phyloP scores from a whole-genome alignment of 2,329 filamentous ascomycete genomes.

The Sarocladiaceae sp. region DNA sequence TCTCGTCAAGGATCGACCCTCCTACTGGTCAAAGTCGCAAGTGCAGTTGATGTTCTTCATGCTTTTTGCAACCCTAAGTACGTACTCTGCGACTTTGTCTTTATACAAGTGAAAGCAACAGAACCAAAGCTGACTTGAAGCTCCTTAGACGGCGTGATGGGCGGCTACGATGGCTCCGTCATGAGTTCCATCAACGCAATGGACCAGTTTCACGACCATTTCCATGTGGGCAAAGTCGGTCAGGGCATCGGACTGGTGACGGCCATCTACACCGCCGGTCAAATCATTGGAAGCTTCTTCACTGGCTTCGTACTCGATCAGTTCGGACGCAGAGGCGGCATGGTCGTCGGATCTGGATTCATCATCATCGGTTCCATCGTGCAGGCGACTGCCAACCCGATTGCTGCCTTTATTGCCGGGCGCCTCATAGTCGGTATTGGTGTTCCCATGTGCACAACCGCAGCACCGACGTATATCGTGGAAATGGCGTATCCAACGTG shows the following conservation, averaged over 20 bases:
- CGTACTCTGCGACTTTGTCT: not conserved
- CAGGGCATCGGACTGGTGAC: slow-evolving; percentile 21
- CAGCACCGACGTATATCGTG: slow-evolving; percentile 18
- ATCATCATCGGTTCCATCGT: slow-evolving; percentile 19
- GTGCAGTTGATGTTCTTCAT: slow-evolving; percentile 12
- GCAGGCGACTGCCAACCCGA: slow-evolving; percentile 13
- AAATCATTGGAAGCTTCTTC: slow-evolving; percentile 24
- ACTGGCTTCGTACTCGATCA: slow-evolving; percentile 14
- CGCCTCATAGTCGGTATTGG: slow-evolving; percentile 17
- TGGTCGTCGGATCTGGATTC: slow-evolving; percentile 15
- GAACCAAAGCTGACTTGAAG: not conserved
- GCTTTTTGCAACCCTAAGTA: slow-evolving; percentile 13
- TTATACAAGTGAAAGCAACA: not conserved
- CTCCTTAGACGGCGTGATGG: slow-evolving; percentile 13
- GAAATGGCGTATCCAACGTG: slow-evolving; percentile 21
- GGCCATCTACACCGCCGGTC: slow-evolving; percentile 24
- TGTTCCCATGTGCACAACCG: slow-evolving; percentile 14
- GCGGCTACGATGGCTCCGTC: slow-evolving; percentile 16
- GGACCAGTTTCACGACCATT: slow-evolving; percentile 16
- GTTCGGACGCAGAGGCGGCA: slow-evolving; percentile 17
- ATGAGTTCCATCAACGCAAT: slow-evolving; percentile 19
- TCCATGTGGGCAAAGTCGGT: slow-evolving; percentile 15
- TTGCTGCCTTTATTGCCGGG: slow-evolving; percentile 15
- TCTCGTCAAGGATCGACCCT: slow-evolving; percentile 15
- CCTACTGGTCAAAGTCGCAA: slow-evolving; percentile 11